phyloP scores from a whole-genome alignment of 257 asterid species.

The Fraxinus anomala region DNA sequence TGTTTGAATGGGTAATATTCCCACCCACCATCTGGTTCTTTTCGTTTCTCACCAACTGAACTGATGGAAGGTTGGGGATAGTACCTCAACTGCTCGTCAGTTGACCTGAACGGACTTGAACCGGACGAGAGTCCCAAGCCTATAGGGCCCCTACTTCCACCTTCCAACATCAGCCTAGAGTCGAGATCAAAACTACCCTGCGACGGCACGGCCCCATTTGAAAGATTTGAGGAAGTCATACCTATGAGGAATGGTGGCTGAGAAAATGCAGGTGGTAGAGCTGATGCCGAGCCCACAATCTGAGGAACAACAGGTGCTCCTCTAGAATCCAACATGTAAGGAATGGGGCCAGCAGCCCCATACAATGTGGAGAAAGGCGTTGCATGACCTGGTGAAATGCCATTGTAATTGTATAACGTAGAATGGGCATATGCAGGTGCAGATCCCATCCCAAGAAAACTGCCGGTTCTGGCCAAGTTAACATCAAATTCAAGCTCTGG shows the following conservation, averaged over 20 bases:
- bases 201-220: constrained; percentile 59
- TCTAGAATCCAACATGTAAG: constrained; percentile 81
- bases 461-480: constrained; percentile 39
- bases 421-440: constrained; percentile 48
- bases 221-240: constrained; percentile 43
- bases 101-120: constrained; percentile 43
- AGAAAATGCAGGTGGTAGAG: constrained; percentile 48
- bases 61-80: constrained; percentile 43
- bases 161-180: constrained; percentile 45
- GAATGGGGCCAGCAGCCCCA: constrained; percentile 56
- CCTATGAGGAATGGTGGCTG: constrained; percentile 57
- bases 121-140: constrained; percentile 51
- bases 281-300: constrained; percentile 52
- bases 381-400: constrained; percentile 45
- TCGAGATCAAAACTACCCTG: constrained; percentile 62
- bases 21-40: constrained; percentile 72
- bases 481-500: constrained; percentile 52
- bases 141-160: constrained; percentile 50
- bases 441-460: constrained; percentile 54
- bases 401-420: constrained; percentile 52
- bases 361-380: constrained; percentile 54
- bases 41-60: constrained; percentile 60
- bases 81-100: constrained; percentile 49
- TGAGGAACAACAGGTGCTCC: constrained; percentile 73
- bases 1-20: constrained; percentile 47